A percentile compares a stretch with the other conserved stretches of the same genome.
Evolutionary conservation across 1,284 basidiomycete species (phyloP).

Genomic region (Cutaneotrichosporon cavernicola): DNA sequence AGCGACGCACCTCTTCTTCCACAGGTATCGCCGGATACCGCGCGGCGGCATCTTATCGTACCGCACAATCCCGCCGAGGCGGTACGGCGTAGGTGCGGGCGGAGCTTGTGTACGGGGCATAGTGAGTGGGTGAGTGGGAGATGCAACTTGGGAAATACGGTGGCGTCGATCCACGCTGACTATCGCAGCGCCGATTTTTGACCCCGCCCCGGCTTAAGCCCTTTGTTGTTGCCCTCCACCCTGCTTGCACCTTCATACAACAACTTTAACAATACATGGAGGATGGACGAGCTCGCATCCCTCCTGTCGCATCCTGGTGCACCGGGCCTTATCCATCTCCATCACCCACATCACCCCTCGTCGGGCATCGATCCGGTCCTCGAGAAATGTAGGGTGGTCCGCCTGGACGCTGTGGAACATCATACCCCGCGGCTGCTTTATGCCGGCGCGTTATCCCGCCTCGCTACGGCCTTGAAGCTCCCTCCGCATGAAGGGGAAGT

Average conservation of each 20-base stretch:
- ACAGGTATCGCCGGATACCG: constrained; percentile 33
- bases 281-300: constrained; percentile 49
- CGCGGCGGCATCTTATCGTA: constrained; percentile 23
- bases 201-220: not conserved
- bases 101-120: constrained; percentile 34
- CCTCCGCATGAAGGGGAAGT: constrained; percentile 51
- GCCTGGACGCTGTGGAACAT: constrained; percentile 64
- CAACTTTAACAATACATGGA: too few relatives aligned
- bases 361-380: constrained; percentile 33
- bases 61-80: constrained; percentile 24
- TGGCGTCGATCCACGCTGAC: constrained; percentile 7
- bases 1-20: constrained; percentile 33
- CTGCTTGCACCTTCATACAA: too few relatives aligned
- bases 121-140: not conserved
- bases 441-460: constrained; percentile 63
- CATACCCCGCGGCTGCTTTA: constrained; percentile 67
- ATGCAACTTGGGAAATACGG: not conserved
- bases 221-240: constrained; percentile 13
- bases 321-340: constrained; percentile 69
- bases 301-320: constrained; percentile 58
- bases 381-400: constrained; percentile 52
- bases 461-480: constrained; percentile 55
- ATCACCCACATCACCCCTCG: constrained; percentile 61
- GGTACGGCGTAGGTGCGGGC: constrained; percentile 25
- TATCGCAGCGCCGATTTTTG: constrained; percentile 5